phyloP scores from a whole-genome alignment of 148 eudicot genomes.

The Cornus florida region DNA sequence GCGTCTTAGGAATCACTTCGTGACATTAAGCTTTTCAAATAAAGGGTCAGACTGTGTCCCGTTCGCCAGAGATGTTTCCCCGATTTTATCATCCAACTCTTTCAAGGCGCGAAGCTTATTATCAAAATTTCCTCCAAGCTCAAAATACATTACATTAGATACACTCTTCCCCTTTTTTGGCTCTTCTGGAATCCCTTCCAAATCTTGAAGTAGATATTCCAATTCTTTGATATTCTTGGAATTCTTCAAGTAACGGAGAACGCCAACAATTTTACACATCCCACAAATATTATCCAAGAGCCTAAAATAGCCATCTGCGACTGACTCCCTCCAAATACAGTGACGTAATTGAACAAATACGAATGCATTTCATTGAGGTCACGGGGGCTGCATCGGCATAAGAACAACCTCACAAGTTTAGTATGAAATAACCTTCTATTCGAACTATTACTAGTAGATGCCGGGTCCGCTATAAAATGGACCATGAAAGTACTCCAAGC shows the following conservation, averaged over 20 bases:
- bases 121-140: neutral
- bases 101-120: neutral
- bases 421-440: neutral
- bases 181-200: neutral
- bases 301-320: neutral
- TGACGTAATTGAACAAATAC: no score
- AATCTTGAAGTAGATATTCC: neutral
- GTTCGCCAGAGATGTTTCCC: neutral
- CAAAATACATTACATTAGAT: neutral
- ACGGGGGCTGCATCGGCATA: neutral
- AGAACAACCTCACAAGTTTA: conserved; percentile 2
- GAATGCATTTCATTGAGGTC: conserved; percentile 8
- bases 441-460: neutral
- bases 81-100: neutral
- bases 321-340: no score
- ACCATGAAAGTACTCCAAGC: neutral
- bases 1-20: no score
- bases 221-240: neutral
- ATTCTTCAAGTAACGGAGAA: neutral
- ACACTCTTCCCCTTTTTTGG: no score
- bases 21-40: neutral
- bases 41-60: neutral
- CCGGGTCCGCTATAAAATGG: neutral
- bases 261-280: neutral
- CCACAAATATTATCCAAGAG: neutral